These are phyloP conservation scores for Calonectria hawksworthii DNA, from an alignment of 2,329 filamentous ascomycete genomes.

Conservation along the genomic window DNA sequence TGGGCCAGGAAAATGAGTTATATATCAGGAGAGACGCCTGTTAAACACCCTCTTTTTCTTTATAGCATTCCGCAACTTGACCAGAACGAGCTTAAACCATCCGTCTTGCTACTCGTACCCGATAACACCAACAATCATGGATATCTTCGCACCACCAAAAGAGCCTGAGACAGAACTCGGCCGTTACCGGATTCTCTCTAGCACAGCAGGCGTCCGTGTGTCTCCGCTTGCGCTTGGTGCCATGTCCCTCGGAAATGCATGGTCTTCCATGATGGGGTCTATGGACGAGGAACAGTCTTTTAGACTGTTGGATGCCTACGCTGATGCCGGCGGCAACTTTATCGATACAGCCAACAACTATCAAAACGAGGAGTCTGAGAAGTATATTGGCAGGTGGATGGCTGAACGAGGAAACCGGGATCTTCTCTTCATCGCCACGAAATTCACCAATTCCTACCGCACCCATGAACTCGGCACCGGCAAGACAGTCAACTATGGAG, in stretches of 20 bases:
- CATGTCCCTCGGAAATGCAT: neutral
- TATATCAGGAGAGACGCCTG: too few species aligned
- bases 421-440: slow-evolving; percentile 67
- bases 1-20: too few species aligned
- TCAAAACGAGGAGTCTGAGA: slow-evolving; percentile 70
- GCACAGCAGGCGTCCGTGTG: neutral
- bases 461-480: neutral
- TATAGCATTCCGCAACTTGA: too few species aligned
- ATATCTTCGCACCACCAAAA: neutral
- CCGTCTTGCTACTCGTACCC: too few species aligned
- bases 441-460: slow-evolving; percentile 60
- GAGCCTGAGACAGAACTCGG: neutral
- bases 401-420: slow-evolving; percentile 62
- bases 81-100: too few species aligned
- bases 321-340: slow-evolving; percentile 74
- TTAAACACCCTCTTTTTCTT: too few species aligned
- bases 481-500: slow-evolving; percentile 50
- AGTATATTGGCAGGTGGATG: slow-evolving; percentile 73
- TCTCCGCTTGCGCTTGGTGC: neutral
- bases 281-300: slow-evolving; percentile 69
- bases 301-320: slow-evolving; percentile 70
- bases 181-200: neutral
- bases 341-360: slow-evolving; percentile 75
- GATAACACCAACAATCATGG: too few species aligned
- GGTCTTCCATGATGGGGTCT: neutral